Base-by-base conservation (phyloP, 1,284 basidiomycete species). In the Uromyces viciae-fabae region DNA sequence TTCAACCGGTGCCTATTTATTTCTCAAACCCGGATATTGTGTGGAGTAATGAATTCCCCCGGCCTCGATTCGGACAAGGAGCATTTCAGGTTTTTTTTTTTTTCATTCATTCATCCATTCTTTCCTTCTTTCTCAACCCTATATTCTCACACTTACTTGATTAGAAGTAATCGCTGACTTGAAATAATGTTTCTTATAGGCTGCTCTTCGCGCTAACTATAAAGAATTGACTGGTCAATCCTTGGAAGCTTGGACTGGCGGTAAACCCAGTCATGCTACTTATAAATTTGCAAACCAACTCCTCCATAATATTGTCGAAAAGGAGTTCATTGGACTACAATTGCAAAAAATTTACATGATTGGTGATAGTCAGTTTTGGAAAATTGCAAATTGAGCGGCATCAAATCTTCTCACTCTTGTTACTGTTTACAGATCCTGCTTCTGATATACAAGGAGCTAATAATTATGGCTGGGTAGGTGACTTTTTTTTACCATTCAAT, bases 391-490 rank as follows among this genome's bases (percentile, higher is more conserved):
- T 68, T 31, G 8, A 42, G 36, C 15, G 28, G 22, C 49, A 38
- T 19, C 22, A 54, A 15, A 36, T 68, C 56, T 36, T 66, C 14
- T 33, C 60, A 46, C 46, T 19, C 19, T 49, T 25, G 15, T 28
- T 49, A 14, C n/a, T 33, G 33, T 25, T 7, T 54, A 15, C 31
- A 77, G 75, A 78, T 36, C 75, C 75, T 25, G 75, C 75, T 54
- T 78, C 75, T 69, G 75, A 78, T 69, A 78, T 78, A 15, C 75
- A 78, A 68, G 75, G 75, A 2, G 75, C 75, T 9, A 78, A 78
- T 58, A 69, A 68, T 40, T 78, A 69, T 49, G 75, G 75, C 22
- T 78, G 75, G 75, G 75, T 77, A 43, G 40, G 28, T 77, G 31
- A 14, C 56, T 68, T 5, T 7, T 54, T 15, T 46, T 38, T 49